A percentile compares a stretch with the other conserved stretches of the same genome.
Evolutionary conservation across 805 yeast species (phyloP).

Genomic region (Teunomyces cretensis): DNA sequence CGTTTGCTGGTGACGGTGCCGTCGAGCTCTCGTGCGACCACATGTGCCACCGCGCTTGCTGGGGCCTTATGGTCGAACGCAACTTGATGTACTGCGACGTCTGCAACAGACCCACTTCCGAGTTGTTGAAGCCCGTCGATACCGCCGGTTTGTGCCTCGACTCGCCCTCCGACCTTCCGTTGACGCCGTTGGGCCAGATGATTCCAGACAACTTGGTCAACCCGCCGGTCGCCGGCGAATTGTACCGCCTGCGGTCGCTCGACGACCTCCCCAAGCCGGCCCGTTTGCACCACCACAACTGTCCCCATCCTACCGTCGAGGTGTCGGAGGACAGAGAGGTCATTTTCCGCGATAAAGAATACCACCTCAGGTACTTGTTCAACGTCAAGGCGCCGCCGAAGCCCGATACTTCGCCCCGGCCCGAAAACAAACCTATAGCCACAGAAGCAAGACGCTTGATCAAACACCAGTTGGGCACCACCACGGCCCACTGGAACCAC

Average conservation of each 20-base stretch:
- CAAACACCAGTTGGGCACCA: background rate
- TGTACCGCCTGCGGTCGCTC: background rate
- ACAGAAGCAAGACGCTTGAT: background rate
- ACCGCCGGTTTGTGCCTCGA: background rate
- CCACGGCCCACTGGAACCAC: conserved; percentile 7
- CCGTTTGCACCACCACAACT: background rate
- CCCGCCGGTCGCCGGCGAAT: conserved; percentile 4
- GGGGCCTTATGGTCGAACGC: conserved; percentile 3
- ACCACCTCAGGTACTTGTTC: conserved; percentile 17
- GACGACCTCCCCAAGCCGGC: background rate
- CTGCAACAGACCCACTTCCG: background rate
- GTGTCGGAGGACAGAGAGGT: background rate
- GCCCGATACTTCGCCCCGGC: background rate
- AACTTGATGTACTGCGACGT: background rate
- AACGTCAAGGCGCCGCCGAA: conserved; percentile 22
- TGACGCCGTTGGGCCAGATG: conserved; percentile 14
- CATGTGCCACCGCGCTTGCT: conserved; percentile 26
- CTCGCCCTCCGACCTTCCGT: conserved; percentile 6
- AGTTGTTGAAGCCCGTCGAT: background rate
- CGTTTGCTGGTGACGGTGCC: conserved; percentile 16
- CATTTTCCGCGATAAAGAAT: background rate
- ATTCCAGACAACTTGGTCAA: conserved; percentile 12
- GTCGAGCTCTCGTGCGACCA: conserved; percentile 24
- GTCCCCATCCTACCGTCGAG: background rate
- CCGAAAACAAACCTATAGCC: background rate